Base-by-base conservation (phyloP, 345 rosid genomes). In the Turritis glabra region DNA sequence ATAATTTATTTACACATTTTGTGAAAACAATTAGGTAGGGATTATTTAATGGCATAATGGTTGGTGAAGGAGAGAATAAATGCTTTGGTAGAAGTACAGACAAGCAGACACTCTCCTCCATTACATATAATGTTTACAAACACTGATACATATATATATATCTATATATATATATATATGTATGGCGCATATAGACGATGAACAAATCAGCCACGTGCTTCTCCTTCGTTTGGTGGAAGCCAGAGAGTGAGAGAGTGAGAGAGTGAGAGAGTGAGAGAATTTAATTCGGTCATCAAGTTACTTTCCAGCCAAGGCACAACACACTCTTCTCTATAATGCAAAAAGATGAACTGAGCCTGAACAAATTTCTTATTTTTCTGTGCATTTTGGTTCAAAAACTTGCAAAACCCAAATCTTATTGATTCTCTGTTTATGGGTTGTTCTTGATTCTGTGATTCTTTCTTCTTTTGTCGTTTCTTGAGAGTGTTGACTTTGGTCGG, bases 291-390 rank as follows among this genome's bases (percentile, higher is more conserved):
- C 35, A 69, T 33, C 68, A 60, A 15, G 13, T 76, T 62, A 69
- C 80, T 76, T 76, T 76, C 64, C 75, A 76, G 75, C 75, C 80
- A 76, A 69, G 80, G 38, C 79, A 67, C 79, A 74, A 67, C 79
- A 74, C 46, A 8, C 18, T 38, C 54, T 37, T 59, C 73, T 37
- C 73, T 38, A n/a, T 58, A 58, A 58, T 22, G 68, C 63, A 47
- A 30, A 47, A 30, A 48, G 21, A 5, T 73, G 71, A 54, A 22
- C 72, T 46, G 51, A 32, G 38, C 3, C 21, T n/a, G 10, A 44
- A 43, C 40, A 64, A 7, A 17, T 27, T 53, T 18, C 17, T 43
- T 15, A 5, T 43, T 14, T 43, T 1, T 63, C 2, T 8, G 25
- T 5, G 29, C 14, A 23, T 72, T 72, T 37, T 72, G 22, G 12